Evolutionary conservation across 2,329 filamentous ascomycete genomes (phyloP).

Genomic region (Hypomyces perniciosus): DNA sequence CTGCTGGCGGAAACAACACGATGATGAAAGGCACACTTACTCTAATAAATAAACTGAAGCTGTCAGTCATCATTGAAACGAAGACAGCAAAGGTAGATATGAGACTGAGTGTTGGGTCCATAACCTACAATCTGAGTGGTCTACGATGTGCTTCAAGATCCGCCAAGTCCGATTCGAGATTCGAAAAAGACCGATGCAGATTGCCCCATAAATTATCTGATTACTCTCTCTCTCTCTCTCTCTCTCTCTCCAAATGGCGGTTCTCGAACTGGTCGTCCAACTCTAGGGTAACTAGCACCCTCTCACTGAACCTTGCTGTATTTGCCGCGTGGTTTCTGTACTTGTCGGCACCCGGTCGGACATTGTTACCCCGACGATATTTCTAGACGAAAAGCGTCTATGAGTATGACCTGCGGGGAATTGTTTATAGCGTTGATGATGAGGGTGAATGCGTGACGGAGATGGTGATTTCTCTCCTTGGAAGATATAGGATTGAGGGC

Average conservation of each 20-base stretch:
- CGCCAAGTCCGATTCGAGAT: too few species aligned
- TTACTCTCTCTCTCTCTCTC: not conserved
- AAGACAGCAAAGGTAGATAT: too few species aligned
- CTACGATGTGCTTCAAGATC: too few species aligned
- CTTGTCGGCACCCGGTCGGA: conserved; percentile 20
- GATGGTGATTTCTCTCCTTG: conserved; percentile 14
- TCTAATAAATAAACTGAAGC: too few species aligned
- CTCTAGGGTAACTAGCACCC: not conserved
- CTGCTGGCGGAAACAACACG: too few species aligned
- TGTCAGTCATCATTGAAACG: too few species aligned
- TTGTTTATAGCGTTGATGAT: conserved; percentile 21
- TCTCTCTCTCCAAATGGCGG: not conserved
- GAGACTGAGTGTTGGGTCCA: too few species aligned
- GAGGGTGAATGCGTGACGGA: conserved; percentile 17
- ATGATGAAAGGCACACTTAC: too few species aligned
- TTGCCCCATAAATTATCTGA: too few species aligned
- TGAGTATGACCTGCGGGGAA: conserved; percentile 18
- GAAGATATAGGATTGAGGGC: conserved; percentile 15
- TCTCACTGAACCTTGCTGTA: not conserved
- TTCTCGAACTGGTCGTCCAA: not conserved
- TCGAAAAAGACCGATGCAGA: too few species aligned
- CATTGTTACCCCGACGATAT: conserved; percentile 20
- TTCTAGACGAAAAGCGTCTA: conserved; percentile 17
- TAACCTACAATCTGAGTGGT: too few species aligned
- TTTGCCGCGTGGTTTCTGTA: conserved; percentile 22